Conservation (phyloP, 2,329 filamentous ascomycete species). For the Xylaria sp. region DNA sequence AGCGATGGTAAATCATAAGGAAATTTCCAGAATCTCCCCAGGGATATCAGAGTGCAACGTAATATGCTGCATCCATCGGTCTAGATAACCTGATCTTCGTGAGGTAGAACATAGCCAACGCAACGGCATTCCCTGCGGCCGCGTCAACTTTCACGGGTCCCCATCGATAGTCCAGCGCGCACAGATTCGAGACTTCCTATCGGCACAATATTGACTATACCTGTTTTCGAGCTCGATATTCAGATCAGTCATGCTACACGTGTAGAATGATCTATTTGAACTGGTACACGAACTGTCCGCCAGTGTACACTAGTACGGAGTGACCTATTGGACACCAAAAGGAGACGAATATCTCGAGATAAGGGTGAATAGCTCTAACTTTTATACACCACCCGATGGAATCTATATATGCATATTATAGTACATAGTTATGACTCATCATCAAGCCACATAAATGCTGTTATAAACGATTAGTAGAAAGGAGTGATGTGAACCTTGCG, state of each 20-base stretch:
- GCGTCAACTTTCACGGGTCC: background rate
- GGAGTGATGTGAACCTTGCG: constrained; percentile 23
- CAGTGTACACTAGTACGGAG: background rate
- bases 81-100: background rate
- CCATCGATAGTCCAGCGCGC: constrained; percentile 1
- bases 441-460: constrained; percentile 7
- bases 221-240: background rate
- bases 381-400: constrained; percentile 19
- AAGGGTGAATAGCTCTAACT: constrained; percentile 28
- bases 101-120: constrained; percentile 7
- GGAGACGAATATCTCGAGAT: background rate
- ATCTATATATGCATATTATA: constrained; percentile 28
- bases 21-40: background rate
- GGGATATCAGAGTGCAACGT: constrained; percentile 10
- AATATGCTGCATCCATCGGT: background rate
- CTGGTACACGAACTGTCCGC: background rate
- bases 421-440: constrained; percentile 11
- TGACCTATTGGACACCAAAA: background rate
- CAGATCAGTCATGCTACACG: background rate
- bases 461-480: background rate
- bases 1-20: background rate
- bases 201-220: background rate
- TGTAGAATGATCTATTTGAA: background rate
- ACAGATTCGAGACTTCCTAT: background rate
- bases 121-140: constrained; percentile 14